phyloP scores from a whole-genome alignment of 345 rosid genomes.

The Boechera divaricarpa region DNA sequence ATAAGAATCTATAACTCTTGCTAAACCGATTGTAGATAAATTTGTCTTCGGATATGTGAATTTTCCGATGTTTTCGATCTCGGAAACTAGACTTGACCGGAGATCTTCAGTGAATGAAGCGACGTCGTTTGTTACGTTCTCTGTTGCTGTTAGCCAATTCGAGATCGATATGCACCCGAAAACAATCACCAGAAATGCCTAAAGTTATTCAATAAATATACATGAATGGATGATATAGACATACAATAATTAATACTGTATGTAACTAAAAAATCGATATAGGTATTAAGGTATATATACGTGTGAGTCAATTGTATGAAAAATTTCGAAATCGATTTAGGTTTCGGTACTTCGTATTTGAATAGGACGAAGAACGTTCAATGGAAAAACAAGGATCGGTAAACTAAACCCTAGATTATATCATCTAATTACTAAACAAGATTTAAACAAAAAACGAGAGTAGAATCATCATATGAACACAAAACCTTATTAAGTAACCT shows the following conservation, averaged over 20 bases:
- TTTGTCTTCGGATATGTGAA: not conserved
- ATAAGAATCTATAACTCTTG: slow-evolving; percentile 34
- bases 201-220: not conserved
- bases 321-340: too few species aligned
- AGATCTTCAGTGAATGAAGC: slow-evolving; percentile 17
- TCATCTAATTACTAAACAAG: not conserved
- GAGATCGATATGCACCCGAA: slow-evolving; percentile 17
- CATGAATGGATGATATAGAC: not conserved
- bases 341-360: not conserved
- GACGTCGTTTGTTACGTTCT: slow-evolving; percentile 6
- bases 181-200: slow-evolving; percentile 26
- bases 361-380: not conserved
- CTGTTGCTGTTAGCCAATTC: slow-evolving; percentile 31
- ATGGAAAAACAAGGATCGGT: not conserved
- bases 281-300: too few species aligned
- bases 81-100: slow-evolving; percentile 31
- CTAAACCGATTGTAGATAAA: slow-evolving; percentile 33
- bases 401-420: not conserved
- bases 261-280: not conserved
- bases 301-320: not conserved
- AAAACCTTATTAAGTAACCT: not conserved
- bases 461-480: not conserved
- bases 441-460: not conserved
- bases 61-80: slow-evolving; percentile 36
- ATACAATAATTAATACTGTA: not conserved